These are phyloP conservation scores for Saturnispora zaruensis DNA, from an alignment of 805 yeast genomes.

Conservation along the genomic window DNA sequence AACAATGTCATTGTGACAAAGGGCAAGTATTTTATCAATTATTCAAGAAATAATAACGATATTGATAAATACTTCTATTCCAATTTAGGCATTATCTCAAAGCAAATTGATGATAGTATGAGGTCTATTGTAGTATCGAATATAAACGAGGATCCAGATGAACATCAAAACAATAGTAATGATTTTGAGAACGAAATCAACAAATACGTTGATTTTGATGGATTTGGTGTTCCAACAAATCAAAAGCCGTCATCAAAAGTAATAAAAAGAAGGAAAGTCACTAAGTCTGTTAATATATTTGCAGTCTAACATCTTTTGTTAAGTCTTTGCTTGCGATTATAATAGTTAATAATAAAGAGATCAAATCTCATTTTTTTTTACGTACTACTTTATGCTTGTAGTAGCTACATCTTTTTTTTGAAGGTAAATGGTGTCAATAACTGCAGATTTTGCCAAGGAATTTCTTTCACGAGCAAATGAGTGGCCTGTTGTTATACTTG, in stretches of 20 bases:
- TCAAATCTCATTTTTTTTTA: background rate
- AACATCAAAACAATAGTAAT: background rate
- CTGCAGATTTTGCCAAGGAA: background rate
- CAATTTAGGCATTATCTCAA: background rate
- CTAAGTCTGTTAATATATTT: constrained; percentile 18
- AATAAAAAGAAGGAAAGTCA: constrained; percentile 15
- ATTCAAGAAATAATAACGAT: background rate
- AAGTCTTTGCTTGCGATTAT: background rate
- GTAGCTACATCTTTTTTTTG: background rate
- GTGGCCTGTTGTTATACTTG: constrained; percentile 41
- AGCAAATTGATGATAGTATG: constrained; percentile 1
- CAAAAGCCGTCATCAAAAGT: background rate
- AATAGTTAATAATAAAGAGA: background rate
- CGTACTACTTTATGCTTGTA: background rate
- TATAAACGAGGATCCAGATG: background rate
- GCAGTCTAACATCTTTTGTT: constrained; percentile 9
- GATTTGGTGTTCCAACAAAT: background rate
- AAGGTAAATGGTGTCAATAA: background rate
- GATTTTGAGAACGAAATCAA: background rate
- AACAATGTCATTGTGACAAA: constrained; percentile 11
- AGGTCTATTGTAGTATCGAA: background rate
- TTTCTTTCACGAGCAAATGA: constrained; percentile 15
- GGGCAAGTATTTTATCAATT: constrained; percentile 15
- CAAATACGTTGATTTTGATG: background rate
- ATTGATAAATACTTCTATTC: constrained; percentile 2